A percentile compares a stretch with the other conserved stretches of the same genome.
Evolutionary conservation across 2,329 filamentous ascomycete genomes (phyloP).

Genomic region (Penicillium frequentans): DNA sequence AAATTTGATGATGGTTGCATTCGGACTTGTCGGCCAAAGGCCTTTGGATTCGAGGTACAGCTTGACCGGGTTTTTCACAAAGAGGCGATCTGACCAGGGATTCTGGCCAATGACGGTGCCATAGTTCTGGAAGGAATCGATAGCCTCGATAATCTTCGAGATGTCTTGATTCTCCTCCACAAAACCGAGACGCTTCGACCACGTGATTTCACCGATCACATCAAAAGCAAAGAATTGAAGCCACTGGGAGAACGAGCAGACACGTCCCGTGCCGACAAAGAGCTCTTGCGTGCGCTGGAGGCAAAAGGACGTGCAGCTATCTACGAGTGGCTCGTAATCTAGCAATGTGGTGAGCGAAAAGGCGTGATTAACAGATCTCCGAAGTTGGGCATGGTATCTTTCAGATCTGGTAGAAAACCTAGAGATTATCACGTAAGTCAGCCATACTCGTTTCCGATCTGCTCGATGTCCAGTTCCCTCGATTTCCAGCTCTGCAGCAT

Average conservation of each 20-base stretch:
- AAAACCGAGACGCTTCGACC: constrained; percentile 74
- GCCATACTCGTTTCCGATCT: too few relatives aligned
- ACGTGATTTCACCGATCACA: constrained; percentile 78
- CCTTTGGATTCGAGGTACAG: constrained; percentile 57
- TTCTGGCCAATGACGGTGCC: constrained; percentile 63
- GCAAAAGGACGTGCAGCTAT: constrained; percentile 71
- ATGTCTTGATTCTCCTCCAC: constrained; percentile 74
- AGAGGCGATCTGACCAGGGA: constrained; percentile 66
- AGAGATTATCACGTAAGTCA: too few relatives aligned
- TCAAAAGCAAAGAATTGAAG: constrained; percentile 81
- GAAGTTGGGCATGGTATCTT: constrained; percentile 71
- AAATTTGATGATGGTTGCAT: too few relatives aligned
- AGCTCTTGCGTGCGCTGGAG: constrained; percentile 61
- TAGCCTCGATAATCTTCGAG: constrained; percentile 68
- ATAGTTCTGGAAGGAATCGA: constrained; percentile 34
- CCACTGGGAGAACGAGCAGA: constrained; percentile 50
- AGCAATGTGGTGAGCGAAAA: constrained; percentile 77
- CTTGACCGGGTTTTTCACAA: constrained; percentile 71
- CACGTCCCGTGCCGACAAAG: constrained; percentile 40
- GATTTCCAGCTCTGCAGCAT: too few relatives aligned
- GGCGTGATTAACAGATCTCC: constrained; percentile 71
- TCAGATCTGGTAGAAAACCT: constrained; percentile 50
- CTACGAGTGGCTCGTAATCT: constrained; percentile 77
- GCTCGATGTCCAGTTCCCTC: too few relatives aligned
- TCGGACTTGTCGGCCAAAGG: too few relatives aligned